Evolutionary conservation across 306 rosid genomes (phyloP).

Genomic region (Canavalia gladiata): DNA sequence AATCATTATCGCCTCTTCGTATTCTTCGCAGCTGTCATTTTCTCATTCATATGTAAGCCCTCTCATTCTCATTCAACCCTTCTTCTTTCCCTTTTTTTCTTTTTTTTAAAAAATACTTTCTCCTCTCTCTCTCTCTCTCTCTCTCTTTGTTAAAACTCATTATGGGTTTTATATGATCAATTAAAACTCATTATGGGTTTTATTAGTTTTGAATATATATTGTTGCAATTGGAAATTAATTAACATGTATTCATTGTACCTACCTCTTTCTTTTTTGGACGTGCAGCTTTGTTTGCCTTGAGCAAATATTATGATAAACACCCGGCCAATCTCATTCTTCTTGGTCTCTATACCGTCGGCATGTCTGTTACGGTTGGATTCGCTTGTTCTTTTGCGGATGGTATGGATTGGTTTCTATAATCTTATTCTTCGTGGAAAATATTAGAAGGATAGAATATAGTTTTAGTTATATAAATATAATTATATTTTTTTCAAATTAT

Average conservation of each 20-base stretch:
- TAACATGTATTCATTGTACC: not conserved
- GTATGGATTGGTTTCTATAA: slow-evolving; percentile 31
- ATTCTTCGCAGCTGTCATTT: slow-evolving; percentile 33
- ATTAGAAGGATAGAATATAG: too few species aligned
- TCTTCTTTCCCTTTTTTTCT: too few species aligned
- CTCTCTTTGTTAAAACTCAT: not conserved
- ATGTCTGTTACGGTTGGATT: slow-evolving; percentile 55
- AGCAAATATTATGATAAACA: slow-evolving; percentile 55
- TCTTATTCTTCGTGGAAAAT: not conserved
- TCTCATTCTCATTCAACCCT: not conserved
- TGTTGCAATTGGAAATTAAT: not conserved
- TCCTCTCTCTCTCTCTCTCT: not conserved
- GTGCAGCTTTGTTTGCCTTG: slow-evolving; percentile 56
- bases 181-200: not conserved
- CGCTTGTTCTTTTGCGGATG: slow-evolving; percentile 53
- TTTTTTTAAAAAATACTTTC: too few species aligned
- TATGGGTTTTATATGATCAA: not conserved
- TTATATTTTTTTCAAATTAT: too few species aligned
- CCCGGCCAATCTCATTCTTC: slow-evolving; percentile 58
- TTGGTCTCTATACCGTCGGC: slow-evolving; percentile 60
- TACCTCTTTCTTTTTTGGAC: not conserved
- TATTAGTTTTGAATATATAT: not conserved
- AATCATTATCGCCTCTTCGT: slow-evolving; percentile 14
- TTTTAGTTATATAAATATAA: too few species aligned
- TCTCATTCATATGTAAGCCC: slow-evolving; percentile 43